phyloP scores from a whole-genome alignment of 371 early-diverging fungal species.

The Coemansia sp. region DNA sequence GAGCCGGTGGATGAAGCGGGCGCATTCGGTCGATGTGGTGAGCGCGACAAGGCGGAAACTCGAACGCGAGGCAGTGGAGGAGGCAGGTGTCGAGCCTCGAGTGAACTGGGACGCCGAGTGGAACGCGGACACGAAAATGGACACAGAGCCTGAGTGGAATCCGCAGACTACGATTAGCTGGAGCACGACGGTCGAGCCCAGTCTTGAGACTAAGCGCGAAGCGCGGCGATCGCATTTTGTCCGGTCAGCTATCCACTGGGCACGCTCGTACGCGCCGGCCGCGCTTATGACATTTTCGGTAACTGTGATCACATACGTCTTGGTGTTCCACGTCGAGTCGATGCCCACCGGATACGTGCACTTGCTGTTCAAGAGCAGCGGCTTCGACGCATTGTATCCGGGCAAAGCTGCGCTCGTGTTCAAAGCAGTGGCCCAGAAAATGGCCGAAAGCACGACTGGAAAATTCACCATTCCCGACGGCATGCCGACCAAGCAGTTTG shows the following conservation, averaged over 20 bases:
- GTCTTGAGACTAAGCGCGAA: conserved; percentile 10
- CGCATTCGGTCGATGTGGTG: conserved; percentile 20
- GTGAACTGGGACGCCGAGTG: neutral
- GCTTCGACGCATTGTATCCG: conserved; percentile 38
- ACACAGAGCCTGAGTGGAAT: neutral
- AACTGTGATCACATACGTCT: conserved; percentile 9
- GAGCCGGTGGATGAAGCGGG: conserved; percentile 31
- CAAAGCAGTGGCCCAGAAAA: conserved; percentile 9
- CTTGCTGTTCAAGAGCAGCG: conserved; percentile 23
- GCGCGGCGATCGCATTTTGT: neutral
- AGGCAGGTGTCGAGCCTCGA: neutral
- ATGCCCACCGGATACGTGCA: conserved; percentile 30
- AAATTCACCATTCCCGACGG: conserved; percentile 20
- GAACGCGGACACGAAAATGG: neutral
- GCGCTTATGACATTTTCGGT: conserved; percentile 34
- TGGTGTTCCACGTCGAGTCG: conserved; percentile 34
- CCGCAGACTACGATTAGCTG: conserved; percentile 7
- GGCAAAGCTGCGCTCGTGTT: conserved; percentile 7
- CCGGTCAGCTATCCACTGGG: neutral
- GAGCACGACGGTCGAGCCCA: conserved; percentile 12
- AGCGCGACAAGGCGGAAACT: neutral
- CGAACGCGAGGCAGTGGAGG: neutral
- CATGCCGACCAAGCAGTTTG: conserved; percentile 28
- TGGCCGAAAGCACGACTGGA: neutral
- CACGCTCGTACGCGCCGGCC: conserved; percentile 25